These are phyloP conservation scores for Leishmania lainsoni DNA, from an alignment of 208 protist species.

Conservation along the genomic window DNA sequence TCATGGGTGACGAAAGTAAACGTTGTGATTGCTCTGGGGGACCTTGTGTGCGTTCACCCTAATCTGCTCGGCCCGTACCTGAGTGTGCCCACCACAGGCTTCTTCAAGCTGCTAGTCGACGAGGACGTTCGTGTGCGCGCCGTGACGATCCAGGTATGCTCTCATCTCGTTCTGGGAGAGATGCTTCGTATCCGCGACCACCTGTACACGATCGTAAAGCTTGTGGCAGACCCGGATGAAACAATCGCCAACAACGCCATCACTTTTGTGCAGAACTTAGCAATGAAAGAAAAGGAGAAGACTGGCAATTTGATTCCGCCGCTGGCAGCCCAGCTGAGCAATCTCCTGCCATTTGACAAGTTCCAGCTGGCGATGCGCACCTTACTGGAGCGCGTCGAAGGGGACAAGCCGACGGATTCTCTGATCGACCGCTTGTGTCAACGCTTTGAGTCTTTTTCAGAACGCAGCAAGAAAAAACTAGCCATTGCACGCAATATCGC, in stretches of 20 bases:
- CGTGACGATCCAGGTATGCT: constrained; percentile 92
- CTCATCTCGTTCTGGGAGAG: constrained; percentile 87
- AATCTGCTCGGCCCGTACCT: constrained; percentile 86
- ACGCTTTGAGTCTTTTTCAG: constrained; percentile 82
- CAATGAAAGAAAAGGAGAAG: constrained; percentile 89
- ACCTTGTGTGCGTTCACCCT: constrained; percentile 89
- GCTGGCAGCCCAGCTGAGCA: constrained; percentile 75
- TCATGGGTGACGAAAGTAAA: constrained; percentile 91
- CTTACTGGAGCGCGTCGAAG: constrained; percentile 87
- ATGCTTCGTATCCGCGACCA: constrained; percentile 91
- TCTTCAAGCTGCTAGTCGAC: constrained; percentile 87
- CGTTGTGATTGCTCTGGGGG: constrained; percentile 84
- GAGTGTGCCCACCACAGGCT: constrained; percentile 68
- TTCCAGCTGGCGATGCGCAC: constrained; percentile 87
- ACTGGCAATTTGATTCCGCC: constrained; percentile 90
- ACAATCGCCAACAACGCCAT: constrained; percentile 85
- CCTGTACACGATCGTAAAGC: constrained; percentile 84
- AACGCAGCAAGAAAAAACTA: constrained; percentile 72
- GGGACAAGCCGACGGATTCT: constrained; percentile 89
- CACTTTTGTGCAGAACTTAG: constrained; percentile 89
- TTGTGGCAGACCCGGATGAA: constrained; percentile 87
- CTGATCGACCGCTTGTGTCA: constrained; percentile 87
- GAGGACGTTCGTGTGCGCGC: constrained; percentile 86
- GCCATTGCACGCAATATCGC: constrained; percentile 80
- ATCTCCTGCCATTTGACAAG: constrained; percentile 76